Percentiles rank a stretch among this genome's conserved stretches.
Conservation (phyloP, 257 asterid species). For the Vinca minor region DNA sequence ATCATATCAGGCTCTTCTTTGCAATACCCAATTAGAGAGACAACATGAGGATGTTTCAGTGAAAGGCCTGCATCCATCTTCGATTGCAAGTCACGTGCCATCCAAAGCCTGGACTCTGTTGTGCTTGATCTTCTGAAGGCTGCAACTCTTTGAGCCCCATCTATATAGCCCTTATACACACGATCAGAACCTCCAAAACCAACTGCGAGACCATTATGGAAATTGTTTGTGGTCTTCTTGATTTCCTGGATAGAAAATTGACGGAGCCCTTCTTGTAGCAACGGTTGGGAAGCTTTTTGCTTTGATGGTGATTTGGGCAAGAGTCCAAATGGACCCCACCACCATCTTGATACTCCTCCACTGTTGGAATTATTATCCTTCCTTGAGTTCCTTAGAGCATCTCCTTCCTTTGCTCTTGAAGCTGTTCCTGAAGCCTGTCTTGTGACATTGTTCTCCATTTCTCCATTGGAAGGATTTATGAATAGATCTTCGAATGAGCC, state of each 20-base stretch:
- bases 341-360: slow-evolving; percentile 28
- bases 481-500: slow-evolving; percentile 35
- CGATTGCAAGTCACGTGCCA: slow-evolving; percentile 42
- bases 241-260: slow-evolving; percentile 40
- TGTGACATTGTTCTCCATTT: slow-evolving; percentile 24
- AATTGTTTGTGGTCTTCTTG: slow-evolving; percentile 46
- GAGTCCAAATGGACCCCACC: slow-evolving; percentile 49
- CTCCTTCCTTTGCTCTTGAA: slow-evolving; percentile 24
- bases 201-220: slow-evolving; percentile 41
- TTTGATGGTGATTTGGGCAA: slow-evolving; percentile 45
- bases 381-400: slow-evolving; percentile 25
- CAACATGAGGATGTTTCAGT: too few relatives aligned
- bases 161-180: slow-evolving; percentile 38
- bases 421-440: slow-evolving; percentile 25
- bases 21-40: too few relatives aligned
- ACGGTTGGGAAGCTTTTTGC: slow-evolving; percentile 22
- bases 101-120: slow-evolving; percentile 32
- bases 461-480: slow-evolving; percentile 23
- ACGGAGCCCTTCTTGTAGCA: slow-evolving; percentile 25
- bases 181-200: slow-evolving; percentile 46
- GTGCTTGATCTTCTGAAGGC: slow-evolving; percentile 47
- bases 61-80: slow-evolving; percentile 38
- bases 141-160: slow-evolving; percentile 27
- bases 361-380: slow-evolving; percentile 25
- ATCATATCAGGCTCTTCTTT: too few relatives aligned